phyloP scores from a whole-genome alignment of 2,329 filamentous ascomycete species.

The Colletotrichum liriopes region DNA sequence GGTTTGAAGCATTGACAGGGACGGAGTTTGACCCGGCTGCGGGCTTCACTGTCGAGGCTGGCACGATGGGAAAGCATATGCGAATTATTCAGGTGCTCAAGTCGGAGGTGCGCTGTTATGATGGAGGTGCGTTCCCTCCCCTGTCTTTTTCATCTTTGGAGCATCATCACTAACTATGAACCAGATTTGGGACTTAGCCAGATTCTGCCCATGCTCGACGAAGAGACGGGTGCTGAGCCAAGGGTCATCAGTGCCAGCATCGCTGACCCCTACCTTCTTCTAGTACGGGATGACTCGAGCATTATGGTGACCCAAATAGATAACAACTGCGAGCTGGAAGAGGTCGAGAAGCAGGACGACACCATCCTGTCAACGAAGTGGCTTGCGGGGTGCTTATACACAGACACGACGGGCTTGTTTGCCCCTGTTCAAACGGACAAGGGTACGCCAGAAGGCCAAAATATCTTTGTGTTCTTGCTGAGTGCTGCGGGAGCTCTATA shows the following conservation, averaged over 20 bases:
- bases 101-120: constrained; percentile 91
- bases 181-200: constrained; percentile 88
- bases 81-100: constrained; percentile 90
- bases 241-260: constrained; percentile 87
- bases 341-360: constrained; percentile 77
- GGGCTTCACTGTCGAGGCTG: constrained; percentile 88
- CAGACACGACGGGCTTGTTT: constrained; percentile 74
- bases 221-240: constrained; percentile 87
- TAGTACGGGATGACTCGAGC: constrained; percentile 88
- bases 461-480: constrained; percentile 82
- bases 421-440: constrained; percentile 58
- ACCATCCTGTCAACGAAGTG: constrained; percentile 77
- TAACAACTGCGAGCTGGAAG: constrained; percentile 86
- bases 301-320: constrained; percentile 86
- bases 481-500: constrained; percentile 81
- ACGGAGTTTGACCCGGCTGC: constrained; percentile 95
- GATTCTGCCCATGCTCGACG: constrained; percentile 93
- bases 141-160: background rate
- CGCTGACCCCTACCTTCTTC: constrained; percentile 86
- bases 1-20: constrained; percentile 82
- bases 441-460: constrained; percentile 58
- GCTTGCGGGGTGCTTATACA: constrained; percentile 87
- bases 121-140: constrained; percentile 77
- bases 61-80: constrained; percentile 84
- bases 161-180: constrained; percentile 13